These are phyloP conservation scores for Persicaria tinctoria DNA, from an alignment of 148 eudicot species.

Conservation along the genomic window DNA sequence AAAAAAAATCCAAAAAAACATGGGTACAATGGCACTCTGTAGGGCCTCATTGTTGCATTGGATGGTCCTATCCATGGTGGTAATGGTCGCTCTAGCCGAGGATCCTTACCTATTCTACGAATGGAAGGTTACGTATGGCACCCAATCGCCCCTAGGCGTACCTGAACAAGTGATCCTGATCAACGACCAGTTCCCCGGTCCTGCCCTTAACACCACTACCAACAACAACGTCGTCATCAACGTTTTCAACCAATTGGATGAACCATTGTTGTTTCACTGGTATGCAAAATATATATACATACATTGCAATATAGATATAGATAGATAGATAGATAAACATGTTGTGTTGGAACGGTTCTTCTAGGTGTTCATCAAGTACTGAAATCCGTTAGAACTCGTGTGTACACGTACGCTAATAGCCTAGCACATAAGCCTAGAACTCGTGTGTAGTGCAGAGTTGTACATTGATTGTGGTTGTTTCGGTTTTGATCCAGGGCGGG, in stretches of 20 bases:
- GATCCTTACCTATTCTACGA: slow-evolving; percentile 48
- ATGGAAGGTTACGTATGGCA: slow-evolving; percentile 54
- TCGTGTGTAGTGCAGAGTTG: too few relatives aligned
- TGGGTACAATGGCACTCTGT: slow-evolving; percentile 20
- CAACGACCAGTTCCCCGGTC: slow-evolving; percentile 61
- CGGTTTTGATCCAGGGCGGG: slow-evolving; percentile 30
- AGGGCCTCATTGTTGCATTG: slow-evolving; percentile 24
- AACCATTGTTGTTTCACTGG: slow-evolving; percentile 59
- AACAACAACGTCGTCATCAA: slow-evolving; percentile 58
- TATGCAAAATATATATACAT: background rate
- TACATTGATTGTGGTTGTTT: too few relatives aligned
- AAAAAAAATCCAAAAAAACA: background rate
- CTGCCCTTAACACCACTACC: slow-evolving; percentile 43
- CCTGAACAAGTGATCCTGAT: slow-evolving; percentile 58
- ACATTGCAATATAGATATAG: too few relatives aligned
- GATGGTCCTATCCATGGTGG: slow-evolving; percentile 20
- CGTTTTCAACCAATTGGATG: slow-evolving; percentile 60
- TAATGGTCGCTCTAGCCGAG: slow-evolving; percentile 36
- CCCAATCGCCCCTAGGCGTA: slow-evolving; percentile 50
- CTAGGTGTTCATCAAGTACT: too few relatives aligned
- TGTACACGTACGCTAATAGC: too few relatives aligned
- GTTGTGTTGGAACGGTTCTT: too few relatives aligned
- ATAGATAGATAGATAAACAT: too few relatives aligned
- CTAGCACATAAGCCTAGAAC: too few relatives aligned
- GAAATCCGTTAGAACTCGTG: too few relatives aligned